Evolutionary conservation across 192 early-diverging fungal genomes (phyloP), one percentile per base, ranked within the genome.

Genomic region (Kappamyces sp.): DNA sequence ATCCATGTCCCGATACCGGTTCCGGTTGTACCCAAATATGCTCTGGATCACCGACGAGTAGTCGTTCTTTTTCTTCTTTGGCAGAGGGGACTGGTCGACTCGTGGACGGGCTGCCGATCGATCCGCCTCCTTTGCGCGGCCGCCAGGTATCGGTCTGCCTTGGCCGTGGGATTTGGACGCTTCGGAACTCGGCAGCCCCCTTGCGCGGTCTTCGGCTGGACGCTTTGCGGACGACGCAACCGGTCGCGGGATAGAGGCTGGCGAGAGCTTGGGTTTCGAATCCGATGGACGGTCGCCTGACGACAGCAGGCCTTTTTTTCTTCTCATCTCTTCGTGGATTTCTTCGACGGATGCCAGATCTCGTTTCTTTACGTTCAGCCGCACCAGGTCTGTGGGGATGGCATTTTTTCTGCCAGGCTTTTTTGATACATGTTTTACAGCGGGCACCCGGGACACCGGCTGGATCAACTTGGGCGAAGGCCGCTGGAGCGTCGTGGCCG

Each of bases 61-160:
- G 11, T 58, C 31, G 54, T 55, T 39, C 31, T 55, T 55, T 15
- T 39, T 52, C 14, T 52, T 52, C 22, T 52, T 52, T 52, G 11
- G 50, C 12, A 15, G 4, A 29, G 36, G 22, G 22, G 22, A 22
- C 22, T 22, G 22, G 22, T 22, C 22, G 22, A 22, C 22, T 22
- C 22, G 22, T 22, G 22, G 22, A 22, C 22, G 22, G 22, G 22
- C 22, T 22, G 22, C 22, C 22, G 22, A 22, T 22, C 22, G 22
- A 22, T 22, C 22, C 22, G 22, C 22, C 22, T 22, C 22, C 22
- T 22, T 22, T 22, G 22, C 22, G 22, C 22, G 22, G 22, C 22
- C 22, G 22, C 22, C 22, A 22, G 22, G 22, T 22, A 22, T 22
- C 22, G 22, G 22, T 22, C 22, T 22, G 22, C 22, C 22, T 22